These are phyloP conservation scores for Leccinum ochraceum DNA, from an alignment of 768 basidiomycete genomes.

Conservation along the genomic window DNA sequence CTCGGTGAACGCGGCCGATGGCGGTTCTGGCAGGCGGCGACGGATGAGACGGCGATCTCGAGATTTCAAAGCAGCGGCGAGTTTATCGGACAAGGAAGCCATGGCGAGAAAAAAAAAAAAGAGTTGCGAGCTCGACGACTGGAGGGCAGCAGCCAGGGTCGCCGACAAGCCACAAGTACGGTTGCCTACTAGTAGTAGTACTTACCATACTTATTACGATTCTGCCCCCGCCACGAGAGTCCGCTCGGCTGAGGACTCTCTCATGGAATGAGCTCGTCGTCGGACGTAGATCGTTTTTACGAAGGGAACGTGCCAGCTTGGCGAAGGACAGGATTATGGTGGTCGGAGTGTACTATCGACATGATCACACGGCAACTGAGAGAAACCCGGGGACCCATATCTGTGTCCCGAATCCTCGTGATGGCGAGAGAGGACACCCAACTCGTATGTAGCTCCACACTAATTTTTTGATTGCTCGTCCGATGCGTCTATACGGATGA, in stretches of 20 bases:
- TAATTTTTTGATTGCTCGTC: no score
- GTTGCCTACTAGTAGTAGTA: not conserved
- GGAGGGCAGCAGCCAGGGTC: not conserved
- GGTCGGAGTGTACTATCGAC: not conserved
- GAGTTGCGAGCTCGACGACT: not conserved
- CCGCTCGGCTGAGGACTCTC: not conserved
- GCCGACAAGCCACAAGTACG: not conserved
- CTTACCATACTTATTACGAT: not conserved
- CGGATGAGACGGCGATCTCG: conserved; percentile 67
- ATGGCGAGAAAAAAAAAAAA: conserved; percentile 13
- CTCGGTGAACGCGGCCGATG: conserved; percentile 41
- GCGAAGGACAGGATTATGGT: not conserved
- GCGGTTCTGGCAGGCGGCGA: conserved; percentile 64
- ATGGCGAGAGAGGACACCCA: no score
- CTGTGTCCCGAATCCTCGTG: no score
- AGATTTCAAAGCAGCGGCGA: conserved; percentile 58
- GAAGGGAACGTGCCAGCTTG: not conserved
- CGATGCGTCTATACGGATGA: no score
- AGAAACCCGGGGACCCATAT: no score
- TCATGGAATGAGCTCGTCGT: conserved; percentile 6
- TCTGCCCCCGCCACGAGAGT: not conserved
- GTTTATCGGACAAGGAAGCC: conserved; percentile 37
- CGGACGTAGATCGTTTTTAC: conserved; percentile 16
- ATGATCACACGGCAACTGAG: not conserved
- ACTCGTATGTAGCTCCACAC: no score